phyloP scores from a whole-genome alignment of 192 early-diverging fungal species.

The Kickxella alabastrina region DNA sequence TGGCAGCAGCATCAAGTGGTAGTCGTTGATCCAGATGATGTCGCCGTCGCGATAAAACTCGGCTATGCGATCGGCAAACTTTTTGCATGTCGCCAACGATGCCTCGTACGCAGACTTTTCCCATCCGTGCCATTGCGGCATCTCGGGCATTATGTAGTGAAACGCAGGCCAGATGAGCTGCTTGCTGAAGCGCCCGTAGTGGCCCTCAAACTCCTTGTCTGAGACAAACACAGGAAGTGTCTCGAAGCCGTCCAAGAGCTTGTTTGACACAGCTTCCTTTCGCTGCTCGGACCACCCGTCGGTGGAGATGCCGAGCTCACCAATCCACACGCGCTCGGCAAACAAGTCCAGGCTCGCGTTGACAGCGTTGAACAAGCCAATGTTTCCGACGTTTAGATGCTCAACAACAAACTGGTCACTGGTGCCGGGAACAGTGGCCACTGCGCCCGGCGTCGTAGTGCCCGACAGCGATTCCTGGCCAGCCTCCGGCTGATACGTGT shows the following conservation, averaged over 20 bases:
- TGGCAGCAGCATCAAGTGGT: slow-evolving; percentile 93
- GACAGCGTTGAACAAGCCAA: slow-evolving; percentile 92
- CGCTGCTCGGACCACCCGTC: slow-evolving; percentile 62
- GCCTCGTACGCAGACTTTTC: slow-evolving; percentile 80
- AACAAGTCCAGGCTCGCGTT: slow-evolving; percentile 60
- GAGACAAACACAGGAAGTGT: slow-evolving; percentile 77
- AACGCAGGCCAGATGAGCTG: slow-evolving; percentile 97
- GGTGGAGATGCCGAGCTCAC: slow-evolving; percentile 73
- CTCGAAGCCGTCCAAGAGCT: slow-evolving; percentile 60
- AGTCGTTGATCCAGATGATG: slow-evolving; percentile 97
- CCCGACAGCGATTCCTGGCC: background rate
- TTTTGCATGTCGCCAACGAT: slow-evolving; percentile 77
- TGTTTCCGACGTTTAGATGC: slow-evolving; percentile 77
- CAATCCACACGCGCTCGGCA: slow-evolving; percentile 66
- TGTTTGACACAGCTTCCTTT: slow-evolving; percentile 55
- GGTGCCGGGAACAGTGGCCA: slow-evolving; percentile 25
- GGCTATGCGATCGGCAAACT: slow-evolving; percentile 79
- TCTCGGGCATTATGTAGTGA: slow-evolving; percentile 90
- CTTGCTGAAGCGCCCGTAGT: slow-evolving; percentile 93
- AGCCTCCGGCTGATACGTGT: background rate
- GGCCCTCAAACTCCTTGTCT: slow-evolving; percentile 81
- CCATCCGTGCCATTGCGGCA: slow-evolving; percentile 73
- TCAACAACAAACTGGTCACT: slow-evolving; percentile 64
- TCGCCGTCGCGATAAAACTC: slow-evolving; percentile 76
- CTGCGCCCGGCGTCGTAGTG: slow-evolving; percentile 1